Evolutionary conservation across 2,329 filamentous ascomycete genomes (phyloP), one percentile per base, ranked within the genome.

Genomic region (Parascedosporium putredinis): DNA sequence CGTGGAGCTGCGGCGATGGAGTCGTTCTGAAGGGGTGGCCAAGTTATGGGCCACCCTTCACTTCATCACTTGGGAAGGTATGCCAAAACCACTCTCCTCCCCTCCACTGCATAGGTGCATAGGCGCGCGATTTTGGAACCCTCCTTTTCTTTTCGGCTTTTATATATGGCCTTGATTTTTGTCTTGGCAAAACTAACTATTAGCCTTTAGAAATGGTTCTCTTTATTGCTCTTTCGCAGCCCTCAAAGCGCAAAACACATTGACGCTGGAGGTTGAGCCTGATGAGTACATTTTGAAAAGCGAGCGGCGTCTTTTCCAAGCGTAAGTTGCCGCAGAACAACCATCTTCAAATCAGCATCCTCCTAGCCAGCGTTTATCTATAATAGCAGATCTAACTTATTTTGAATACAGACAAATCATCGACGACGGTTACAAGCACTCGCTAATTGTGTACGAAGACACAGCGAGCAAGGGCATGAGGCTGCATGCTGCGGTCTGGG

Each of bases 51-150:
- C 74, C 1, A 68, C 64, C 3, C 60, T 83, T 5, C 74, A 68
- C 51, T 82, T 82, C 53, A 61, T 73, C 50, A 80, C 76, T 1
- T 82, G 76, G 76, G 79, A 82, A 68, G 76, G 78, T 78, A 56
- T 51, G 68, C 46, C 20, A n/a, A n/a, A n/a, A n/a, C n/a, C n/a
- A n/a, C n/a, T n/a, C n/a, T n/a, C n/a, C n/a, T n/a, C n/a, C n/a
- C n/a, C n/a, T n/a, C n/a, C n/a, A n/a, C n/a, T n/a, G n/a, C n/a
- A n/a, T n/a, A n/a, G n/a, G n/a, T n/a, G n/a, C n/a, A n/a, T n/a
- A n/a, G n/a, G n/a, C n/a, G n/a, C n/a, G n/a, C n/a, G n/a, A n/a
- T n/a, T n/a, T n/a, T n/a, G n/a, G n/a, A n/a, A n/a, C n/a, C n/a
- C n/a, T n/a, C n/a, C n/a, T n/a, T n/a, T n/a, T n/a, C n/a, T n/a